Evolutionary conservation across 2,329 filamentous ascomycete genomes (phyloP).

Genomic region (Aspergillus versicolor): DNA sequence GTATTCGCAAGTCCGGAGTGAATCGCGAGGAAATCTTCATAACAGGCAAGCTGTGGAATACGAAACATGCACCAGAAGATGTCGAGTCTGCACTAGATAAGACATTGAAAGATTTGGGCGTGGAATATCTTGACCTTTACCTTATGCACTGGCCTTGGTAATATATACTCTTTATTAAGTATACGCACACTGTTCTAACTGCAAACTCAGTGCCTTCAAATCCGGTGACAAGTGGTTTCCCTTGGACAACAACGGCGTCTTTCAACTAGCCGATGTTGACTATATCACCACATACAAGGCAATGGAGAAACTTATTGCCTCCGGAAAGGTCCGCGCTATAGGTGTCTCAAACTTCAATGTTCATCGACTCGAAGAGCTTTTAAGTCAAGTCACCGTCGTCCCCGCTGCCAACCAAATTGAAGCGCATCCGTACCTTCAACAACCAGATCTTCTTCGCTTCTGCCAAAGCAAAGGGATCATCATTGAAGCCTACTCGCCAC

Average conservation of each 20-base stretch:
- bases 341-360: conserved; percentile 74
- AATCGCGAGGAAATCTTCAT: conserved; percentile 67
- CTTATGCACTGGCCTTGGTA: conserved; percentile 59
- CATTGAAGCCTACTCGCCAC: conserved; percentile 57
- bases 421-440: conserved; percentile 32
- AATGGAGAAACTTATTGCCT: conserved; percentile 58
- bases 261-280: conserved; percentile 22
- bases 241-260: conserved; percentile 21
- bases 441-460: conserved; percentile 52
- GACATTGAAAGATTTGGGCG: conserved; percentile 61
- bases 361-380: conserved; percentile 69
- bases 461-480: conserved; percentile 55
- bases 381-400: conserved; percentile 64
- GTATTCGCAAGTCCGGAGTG: conserved; percentile 63
- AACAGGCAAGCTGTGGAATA: conserved; percentile 81
- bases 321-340: conserved; percentile 65
- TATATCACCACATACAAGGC: conserved; percentile 49
- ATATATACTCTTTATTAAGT: not conserved
- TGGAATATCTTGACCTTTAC: conserved; percentile 68
- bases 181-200: too few species aligned
- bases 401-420: conserved; percentile 69
- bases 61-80: conserved; percentile 64
- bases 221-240: conserved; percentile 25
- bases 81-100: conserved; percentile 61
- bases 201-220: conserved; percentile 18